Conservation (phyloP, 768 basidiomycete species). For the Trichaptum fuscoviolaceum region DNA sequence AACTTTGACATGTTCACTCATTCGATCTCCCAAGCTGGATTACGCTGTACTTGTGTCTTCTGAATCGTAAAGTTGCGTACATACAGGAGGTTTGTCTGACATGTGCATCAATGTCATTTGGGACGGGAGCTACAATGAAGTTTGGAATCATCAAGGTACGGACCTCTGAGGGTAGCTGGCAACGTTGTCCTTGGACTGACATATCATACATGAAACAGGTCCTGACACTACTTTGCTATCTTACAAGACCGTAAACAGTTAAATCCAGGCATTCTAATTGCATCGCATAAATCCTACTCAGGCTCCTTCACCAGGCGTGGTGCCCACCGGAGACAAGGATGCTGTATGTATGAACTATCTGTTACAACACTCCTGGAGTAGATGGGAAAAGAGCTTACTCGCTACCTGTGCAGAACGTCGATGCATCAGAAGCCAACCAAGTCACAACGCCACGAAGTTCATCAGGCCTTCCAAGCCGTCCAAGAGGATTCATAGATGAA, state of each 20-base stretch:
- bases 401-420: conserved; percentile 22
- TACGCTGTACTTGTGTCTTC: no score
- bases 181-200: not conserved
- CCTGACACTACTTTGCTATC: not conserved
- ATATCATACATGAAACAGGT: not conserved
- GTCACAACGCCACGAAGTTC: conserved; percentile 23
- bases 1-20: no score
- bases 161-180: no score
- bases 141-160: no score
- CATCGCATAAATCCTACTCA: not conserved
- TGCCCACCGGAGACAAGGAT: conserved; percentile 61
- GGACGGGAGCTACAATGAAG: no score
- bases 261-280: no score
- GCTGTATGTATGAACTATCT: conserved; percentile 29
- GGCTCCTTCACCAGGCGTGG: conserved; percentile 46
- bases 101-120: no score
- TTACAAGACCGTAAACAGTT: not conserved
- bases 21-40: no score
- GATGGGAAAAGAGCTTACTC: conserved; percentile 14
- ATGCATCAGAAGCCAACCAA: conserved; percentile 21
- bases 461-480: conserved; percentile 18
- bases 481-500: conserved; percentile 18
- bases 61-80: no score
- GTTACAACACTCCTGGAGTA: not conserved
- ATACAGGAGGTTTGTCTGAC: no score